These are phyloP conservation scores for Acanthochlamys bracteata DNA, from an alignment of 106 monocot species.

Conservation along the genomic window DNA sequence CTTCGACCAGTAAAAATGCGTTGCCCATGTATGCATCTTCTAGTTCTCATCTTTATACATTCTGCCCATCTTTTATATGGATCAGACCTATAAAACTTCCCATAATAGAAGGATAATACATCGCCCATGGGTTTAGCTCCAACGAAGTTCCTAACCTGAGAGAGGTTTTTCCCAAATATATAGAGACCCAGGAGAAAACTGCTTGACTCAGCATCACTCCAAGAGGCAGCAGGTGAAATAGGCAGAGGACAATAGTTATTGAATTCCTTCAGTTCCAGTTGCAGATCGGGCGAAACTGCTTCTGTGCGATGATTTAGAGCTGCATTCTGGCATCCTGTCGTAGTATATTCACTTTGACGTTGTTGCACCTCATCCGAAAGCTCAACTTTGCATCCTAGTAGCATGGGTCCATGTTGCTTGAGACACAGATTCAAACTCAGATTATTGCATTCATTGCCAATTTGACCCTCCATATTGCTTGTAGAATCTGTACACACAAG, in stretches of 20 bases:
- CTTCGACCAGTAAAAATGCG: conserved; percentile 82
- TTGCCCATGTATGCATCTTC: conserved; percentile 53
- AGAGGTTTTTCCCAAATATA: conserved; percentile 81
- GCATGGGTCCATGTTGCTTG: background rate
- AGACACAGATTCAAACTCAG: background rate
- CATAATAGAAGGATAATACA: conserved; percentile 76
- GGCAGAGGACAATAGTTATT: conserved; percentile 33
- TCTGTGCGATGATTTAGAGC: background rate
- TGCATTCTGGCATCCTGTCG: background rate
- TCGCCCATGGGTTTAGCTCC: conserved; percentile 56
- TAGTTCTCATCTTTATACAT: conserved; percentile 51
- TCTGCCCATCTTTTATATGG: conserved; percentile 67
- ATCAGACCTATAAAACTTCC: conserved; percentile 74
- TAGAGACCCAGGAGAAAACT: conserved; percentile 85
- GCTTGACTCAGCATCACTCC: conserved; percentile 47
- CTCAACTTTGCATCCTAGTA: conserved; percentile 19
- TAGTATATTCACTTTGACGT: conserved; percentile 4
- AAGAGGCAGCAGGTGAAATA: conserved; percentile 21
- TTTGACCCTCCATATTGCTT: background rate
- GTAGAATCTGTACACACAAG: background rate
- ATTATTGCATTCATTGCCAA: background rate
- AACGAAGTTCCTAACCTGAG: conserved; percentile 45
- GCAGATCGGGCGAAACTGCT: background rate
- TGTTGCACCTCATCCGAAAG: background rate
- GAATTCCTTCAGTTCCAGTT: conserved; percentile 3